Evolutionary conservation across 2,329 filamentous ascomycete genomes (phyloP), one percentile per base, ranked within the genome.

Genomic region (Juglanconis sp.): DNA sequence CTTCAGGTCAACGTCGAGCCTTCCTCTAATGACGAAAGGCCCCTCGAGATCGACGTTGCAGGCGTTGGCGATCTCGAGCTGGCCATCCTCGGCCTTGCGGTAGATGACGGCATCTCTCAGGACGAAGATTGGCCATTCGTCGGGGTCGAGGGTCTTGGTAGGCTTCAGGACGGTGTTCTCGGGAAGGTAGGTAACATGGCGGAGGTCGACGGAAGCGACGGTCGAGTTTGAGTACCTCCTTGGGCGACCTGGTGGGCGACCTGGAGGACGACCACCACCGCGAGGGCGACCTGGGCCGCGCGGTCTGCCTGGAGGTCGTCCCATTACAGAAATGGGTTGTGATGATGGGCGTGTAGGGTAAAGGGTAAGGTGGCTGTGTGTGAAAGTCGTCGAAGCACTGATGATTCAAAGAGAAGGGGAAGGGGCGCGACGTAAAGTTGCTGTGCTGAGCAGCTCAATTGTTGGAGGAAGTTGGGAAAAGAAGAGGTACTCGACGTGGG

Each of bases 21-120:
- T 74, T 13, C 89, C 89, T 13, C 81, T 80, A 11, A 91, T 77
- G 6, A 80, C 79, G 59, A 88, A 81, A 0, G 88, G 87, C 0
- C 85, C 83, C 48, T 84, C 77, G 0, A 81, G 71, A 65, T 83
- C 81, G 3, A 87, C 84, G 51, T 84, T 72, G 4, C 92, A 78
- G 5, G 89, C 79, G 67, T 84, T 89, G 34, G 81, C 83, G 13
- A 57, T 53, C 3, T 84, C 70, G n/a, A 79, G 79, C 34, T 73
- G 72, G 35, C 83, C 81, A 65, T 86, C 78, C 8, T 50, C 13
- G 5, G 36, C 17, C 51, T 74, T 78, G 53, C 76, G 74, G 63
- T 83, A 80, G n/a, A 91, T 79, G 17, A 82, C 77, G 42, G 82
- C 87, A 68, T 90, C 80, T 53, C 70, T 77, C 47, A 92, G 76